Evolutionary conservation across 495 filamentous ascomycete genomes (phyloP).

Genomic region (Cercophora newfieldiana): DNA sequence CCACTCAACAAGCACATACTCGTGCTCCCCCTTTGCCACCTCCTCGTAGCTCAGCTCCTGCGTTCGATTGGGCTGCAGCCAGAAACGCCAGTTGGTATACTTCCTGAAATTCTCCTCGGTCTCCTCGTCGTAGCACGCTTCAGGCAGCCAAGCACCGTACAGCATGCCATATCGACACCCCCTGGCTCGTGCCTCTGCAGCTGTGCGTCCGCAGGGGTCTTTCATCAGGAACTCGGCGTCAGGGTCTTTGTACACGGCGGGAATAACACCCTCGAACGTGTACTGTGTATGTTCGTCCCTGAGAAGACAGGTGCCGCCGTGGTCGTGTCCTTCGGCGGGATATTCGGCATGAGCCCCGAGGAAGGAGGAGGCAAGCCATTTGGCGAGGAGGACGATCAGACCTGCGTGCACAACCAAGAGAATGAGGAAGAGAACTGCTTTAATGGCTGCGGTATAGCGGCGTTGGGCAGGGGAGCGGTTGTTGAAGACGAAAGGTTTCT

Average conservation of each 20-base stretch:
- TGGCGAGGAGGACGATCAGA: not conserved
- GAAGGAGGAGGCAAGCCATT: not conserved
- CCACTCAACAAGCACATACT: not conserved
- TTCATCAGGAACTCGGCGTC: not conserved
- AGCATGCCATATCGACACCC: not conserved
- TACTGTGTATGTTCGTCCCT: not conserved
- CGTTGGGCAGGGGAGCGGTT: not conserved
- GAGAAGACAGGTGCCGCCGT: not conserved
- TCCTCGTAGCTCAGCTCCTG: not conserved
- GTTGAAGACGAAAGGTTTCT: not conserved
- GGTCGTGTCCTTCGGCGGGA: no score
- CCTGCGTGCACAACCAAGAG: not conserved
- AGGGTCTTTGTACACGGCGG: not conserved
- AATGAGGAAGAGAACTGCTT: not conserved
- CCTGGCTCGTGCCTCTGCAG: not conserved
- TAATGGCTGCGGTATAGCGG: not conserved
- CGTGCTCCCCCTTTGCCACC: not conserved
- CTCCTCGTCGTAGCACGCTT: not conserved
- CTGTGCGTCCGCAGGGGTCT: not conserved
- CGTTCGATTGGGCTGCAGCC: not conserved
- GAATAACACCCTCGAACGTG: not conserved
- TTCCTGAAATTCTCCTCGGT: not conserved
- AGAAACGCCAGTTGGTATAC: not conserved
- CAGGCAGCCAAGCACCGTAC: not conserved
- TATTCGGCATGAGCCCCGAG: no score